phyloP scores from a whole-genome alignment of 2,329 filamentous ascomycete species.

The Aspergillus sp. region DNA sequence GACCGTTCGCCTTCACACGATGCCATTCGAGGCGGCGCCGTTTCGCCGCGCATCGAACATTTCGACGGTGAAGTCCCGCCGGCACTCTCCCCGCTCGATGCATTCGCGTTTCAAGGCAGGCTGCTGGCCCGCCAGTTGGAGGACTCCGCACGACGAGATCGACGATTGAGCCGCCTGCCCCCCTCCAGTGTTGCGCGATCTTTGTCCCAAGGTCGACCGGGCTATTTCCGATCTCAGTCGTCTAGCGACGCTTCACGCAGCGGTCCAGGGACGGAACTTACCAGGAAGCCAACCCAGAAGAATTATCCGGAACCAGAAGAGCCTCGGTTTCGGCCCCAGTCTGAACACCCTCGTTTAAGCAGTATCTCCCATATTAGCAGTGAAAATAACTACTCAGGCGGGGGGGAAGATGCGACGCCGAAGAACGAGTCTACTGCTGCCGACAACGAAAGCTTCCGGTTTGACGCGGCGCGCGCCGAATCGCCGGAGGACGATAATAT shows the following conservation, averaged over 20 bases:
- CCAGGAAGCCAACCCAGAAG: conserved; percentile 42
- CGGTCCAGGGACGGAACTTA: conserved; percentile 17
- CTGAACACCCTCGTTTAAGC: conserved; percentile 74
- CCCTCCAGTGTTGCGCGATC: conserved; percentile 81
- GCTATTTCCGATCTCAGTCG: conserved; percentile 76
- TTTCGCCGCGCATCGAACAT: conserved; percentile 70
- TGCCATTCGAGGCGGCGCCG: conserved; percentile 56
- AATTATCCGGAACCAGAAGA: conserved; percentile 42
- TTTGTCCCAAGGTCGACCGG: conserved; percentile 72
- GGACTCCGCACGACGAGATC: conserved; percentile 70
- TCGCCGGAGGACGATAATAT: conserved; percentile 33
- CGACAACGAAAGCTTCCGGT: conserved; percentile 17
- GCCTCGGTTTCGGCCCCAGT: conserved; percentile 61
- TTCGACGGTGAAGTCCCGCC: conserved; percentile 77
- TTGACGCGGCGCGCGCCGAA: conserved; percentile 30
- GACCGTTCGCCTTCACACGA: conserved; percentile 60
- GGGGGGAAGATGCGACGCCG: conserved; percentile 41
- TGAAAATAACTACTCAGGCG: conserved; percentile 34
- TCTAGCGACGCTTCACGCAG: conserved; percentile 49
- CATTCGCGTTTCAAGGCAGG: conserved; percentile 88
- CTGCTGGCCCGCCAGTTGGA: conserved; percentile 84
- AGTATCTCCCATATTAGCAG: conserved; percentile 47
- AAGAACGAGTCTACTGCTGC: conserved; percentile 24
- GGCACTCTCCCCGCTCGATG: conserved; percentile 89
- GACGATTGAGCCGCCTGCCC: conserved; percentile 80